phyloP scores from a whole-genome alignment of 306 rosid genomes.

The Vachellia collinsii region DNA sequence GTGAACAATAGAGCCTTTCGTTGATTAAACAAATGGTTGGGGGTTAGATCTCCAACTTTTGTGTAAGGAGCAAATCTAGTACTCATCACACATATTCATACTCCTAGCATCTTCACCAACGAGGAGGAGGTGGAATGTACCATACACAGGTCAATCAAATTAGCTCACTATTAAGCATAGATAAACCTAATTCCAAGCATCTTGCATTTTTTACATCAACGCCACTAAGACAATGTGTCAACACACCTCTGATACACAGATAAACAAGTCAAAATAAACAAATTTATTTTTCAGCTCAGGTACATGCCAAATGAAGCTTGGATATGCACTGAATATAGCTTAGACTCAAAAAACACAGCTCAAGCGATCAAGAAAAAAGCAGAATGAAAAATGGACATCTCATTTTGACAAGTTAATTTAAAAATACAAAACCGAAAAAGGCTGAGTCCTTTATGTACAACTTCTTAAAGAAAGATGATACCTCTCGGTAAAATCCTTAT shows the following conservation, averaged over 20 bases:
- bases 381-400: neutral
- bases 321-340: neutral
- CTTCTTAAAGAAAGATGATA: slow-evolving; percentile 31
- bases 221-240: neutral
- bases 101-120: neutral
- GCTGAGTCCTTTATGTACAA: neutral
- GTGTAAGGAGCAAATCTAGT: no score
- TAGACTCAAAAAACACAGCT: neutral
- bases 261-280: neutral
- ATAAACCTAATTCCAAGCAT: neutral
- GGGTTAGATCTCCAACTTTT: neutral
- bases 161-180: neutral
- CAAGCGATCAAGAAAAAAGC: neutral
- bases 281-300: neutral
- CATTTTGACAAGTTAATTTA: neutral
- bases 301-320: neutral
- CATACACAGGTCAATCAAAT: no score
- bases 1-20: neutral
- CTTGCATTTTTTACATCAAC: neutral
- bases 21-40: neutral
- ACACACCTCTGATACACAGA: neutral
- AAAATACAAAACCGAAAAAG: neutral
- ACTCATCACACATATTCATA: neutral
- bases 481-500: slow-evolving; percentile 92
- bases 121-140: no score